phyloP scores from a whole-genome alignment of 192 early-diverging fungal genomes.

The Dissophora globulifera region DNA sequence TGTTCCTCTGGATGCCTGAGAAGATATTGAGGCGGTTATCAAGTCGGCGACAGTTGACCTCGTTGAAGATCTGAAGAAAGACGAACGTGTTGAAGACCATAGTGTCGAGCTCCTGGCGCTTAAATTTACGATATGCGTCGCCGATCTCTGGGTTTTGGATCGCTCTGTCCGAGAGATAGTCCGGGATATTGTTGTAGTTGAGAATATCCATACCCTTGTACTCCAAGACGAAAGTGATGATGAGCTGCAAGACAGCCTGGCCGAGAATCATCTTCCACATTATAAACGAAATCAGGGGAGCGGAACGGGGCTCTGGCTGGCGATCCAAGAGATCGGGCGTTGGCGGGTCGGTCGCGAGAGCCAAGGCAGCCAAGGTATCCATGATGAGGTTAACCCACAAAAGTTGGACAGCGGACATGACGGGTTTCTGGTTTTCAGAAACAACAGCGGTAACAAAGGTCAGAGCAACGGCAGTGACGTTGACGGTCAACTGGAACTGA shows the following conservation, averaged over 20 bases:
- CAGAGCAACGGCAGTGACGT: slow-evolving; percentile 85
- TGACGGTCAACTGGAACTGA: slow-evolving; percentile 98
- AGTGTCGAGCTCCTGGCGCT: slow-evolving; percentile 66
- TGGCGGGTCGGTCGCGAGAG: slow-evolving; percentile 94
- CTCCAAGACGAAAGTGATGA: slow-evolving; percentile 75
- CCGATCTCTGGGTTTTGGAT: not conserved
- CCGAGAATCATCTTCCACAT: slow-evolving; percentile 98
- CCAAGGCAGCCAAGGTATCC: slow-evolving; percentile 98
- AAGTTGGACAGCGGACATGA: slow-evolving; percentile 93
- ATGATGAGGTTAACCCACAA: slow-evolving; percentile 99
- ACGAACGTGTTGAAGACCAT: slow-evolving; percentile 94
- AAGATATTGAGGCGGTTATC: slow-evolving; percentile 89
- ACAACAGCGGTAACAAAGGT: slow-evolving; percentile 79
- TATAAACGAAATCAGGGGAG: slow-evolving; percentile 84
- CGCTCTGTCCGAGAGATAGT: slow-evolving; percentile 4
- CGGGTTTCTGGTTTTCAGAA: slow-evolving; percentile 70
- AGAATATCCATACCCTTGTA: slow-evolving; percentile 76
- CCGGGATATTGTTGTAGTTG: slow-evolving; percentile 39
- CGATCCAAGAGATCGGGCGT: slow-evolving; percentile 84
- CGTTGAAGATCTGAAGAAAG: slow-evolving; percentile 90
- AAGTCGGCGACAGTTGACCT: slow-evolving; percentile 85
- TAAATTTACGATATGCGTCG: slow-evolving; percentile 26
- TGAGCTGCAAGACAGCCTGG: slow-evolving; percentile 88
- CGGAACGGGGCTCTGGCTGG: slow-evolving; percentile 81
- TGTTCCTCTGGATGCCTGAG: slow-evolving; percentile 77